phyloP scores from a whole-genome alignment of 2,329 filamentous ascomycete species.

The Colletotrichum gloeosporioides region DNA sequence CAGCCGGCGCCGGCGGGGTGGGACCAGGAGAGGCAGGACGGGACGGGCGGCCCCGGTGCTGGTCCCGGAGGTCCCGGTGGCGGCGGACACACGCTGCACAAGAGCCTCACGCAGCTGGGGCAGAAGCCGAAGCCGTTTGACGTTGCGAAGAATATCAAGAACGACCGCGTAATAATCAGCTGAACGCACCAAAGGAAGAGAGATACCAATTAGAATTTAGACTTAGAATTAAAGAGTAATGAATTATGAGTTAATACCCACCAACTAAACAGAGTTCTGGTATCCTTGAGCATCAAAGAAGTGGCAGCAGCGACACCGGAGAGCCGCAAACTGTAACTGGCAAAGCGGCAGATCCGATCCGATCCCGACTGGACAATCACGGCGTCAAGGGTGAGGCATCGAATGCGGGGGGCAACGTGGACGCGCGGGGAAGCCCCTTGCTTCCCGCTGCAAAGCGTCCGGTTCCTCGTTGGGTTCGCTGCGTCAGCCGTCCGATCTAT shows the following conservation, averaged over 20 bases:
- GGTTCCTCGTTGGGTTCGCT: background rate
- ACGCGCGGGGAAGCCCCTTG: background rate
- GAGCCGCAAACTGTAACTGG: background rate
- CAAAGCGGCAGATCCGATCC: background rate
- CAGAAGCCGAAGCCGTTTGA: constrained; percentile 6
- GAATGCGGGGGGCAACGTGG: background rate
- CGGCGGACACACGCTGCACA: background rate
- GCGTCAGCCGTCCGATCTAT: background rate
- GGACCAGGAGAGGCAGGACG: background rate
- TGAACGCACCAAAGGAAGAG: background rate
- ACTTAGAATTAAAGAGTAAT: background rate
- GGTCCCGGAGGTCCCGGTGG: background rate
- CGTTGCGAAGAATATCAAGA: constrained; percentile 11
- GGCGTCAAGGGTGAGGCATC: background rate
- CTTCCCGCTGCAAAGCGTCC: background rate
- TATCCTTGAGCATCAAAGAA: background rate
- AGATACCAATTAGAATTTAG: background rate
- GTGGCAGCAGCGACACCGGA: background rate
- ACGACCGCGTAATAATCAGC: constrained; percentile 8
- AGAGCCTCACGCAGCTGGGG: constrained; percentile 8
- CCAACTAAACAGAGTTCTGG: background rate
- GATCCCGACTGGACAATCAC: background rate
- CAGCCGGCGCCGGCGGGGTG: background rate
- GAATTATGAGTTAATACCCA: background rate
- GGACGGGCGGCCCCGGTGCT: too few species aligned